phyloP scores from a whole-genome alignment of 352 stramenopile genomes.

The Phytophthora litchii region DNA sequence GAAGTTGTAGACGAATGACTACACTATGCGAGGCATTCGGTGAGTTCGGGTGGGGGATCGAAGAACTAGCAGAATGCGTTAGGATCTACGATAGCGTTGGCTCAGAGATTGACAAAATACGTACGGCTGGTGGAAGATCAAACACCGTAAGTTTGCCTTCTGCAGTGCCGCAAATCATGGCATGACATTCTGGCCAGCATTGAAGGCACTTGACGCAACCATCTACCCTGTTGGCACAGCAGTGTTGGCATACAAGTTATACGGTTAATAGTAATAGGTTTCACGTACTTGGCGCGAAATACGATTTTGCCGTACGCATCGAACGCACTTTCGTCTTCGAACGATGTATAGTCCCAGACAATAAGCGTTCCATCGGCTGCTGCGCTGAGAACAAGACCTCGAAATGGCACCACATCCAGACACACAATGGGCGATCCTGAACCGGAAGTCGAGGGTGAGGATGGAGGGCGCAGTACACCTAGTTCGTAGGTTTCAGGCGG shows the following conservation, averaged over 20 bases:
- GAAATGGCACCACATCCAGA: constrained; percentile 46
- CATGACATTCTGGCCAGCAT: constrained; percentile 38
- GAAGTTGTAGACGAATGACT: not conserved
- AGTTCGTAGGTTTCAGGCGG: constrained; percentile 59
- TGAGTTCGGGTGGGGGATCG: constrained; percentile 4
- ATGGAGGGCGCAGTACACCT: constrained; percentile 48
- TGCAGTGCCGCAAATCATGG: constrained; percentile 38
- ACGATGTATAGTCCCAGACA: constrained; percentile 63
- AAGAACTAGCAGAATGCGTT: constrained; percentile 20
- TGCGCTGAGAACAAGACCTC: constrained; percentile 51
- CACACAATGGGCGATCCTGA: constrained; percentile 56
- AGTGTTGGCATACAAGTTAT: not conserved
- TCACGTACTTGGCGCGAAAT: constrained; percentile 44
- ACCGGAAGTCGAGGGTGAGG: constrained; percentile 36
- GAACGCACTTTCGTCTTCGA: constrained; percentile 46
- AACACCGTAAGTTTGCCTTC: constrained; percentile 43
- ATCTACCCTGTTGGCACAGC: constrained; percentile 26
- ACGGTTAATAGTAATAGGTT: not conserved
- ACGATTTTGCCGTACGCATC: constrained; percentile 55
- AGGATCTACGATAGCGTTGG: no score
- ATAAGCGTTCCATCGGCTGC: constrained; percentile 60
- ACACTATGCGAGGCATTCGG: constrained; percentile 1
- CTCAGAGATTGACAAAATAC: no score
- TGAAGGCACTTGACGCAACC: constrained; percentile 36
- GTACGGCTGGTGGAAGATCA: constrained; percentile 17